Percentiles rank a stretch among this genome's conserved stretches.
Conservation (phyloP, 2,329 filamentous ascomycete species). For the Sclerotinia minor region DNA sequence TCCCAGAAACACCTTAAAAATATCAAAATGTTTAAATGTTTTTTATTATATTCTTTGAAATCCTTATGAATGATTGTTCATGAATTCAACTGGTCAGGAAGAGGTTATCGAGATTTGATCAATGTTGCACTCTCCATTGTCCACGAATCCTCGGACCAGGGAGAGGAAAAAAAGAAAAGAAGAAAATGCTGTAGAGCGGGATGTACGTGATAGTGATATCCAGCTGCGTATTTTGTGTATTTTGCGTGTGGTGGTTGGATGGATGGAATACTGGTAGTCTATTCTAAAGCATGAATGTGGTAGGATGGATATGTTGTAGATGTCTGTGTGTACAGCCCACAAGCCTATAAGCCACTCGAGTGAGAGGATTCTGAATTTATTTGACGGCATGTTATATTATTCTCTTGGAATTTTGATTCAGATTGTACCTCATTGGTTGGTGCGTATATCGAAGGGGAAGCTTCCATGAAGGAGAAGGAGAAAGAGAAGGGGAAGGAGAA, state of each 20-base stretch:
- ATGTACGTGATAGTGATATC: conserved; percentile 16
- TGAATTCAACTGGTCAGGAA: neutral
- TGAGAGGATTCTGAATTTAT: conserved; percentile 12
- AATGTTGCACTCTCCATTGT: neutral
- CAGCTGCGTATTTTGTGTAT: neutral
- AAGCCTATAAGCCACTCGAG: conserved; percentile 3
- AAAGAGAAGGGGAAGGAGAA: neutral
- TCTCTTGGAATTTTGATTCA: conserved; percentile 12
- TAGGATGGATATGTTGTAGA: neutral
- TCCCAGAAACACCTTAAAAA: neutral
- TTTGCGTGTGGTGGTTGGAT: conserved; percentile 1
- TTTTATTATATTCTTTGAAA: neutral
- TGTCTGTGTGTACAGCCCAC: conserved; percentile 14
- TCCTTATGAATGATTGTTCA: neutral
- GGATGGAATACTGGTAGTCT: conserved; percentile 4
- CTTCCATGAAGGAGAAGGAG: conserved; percentile 1
- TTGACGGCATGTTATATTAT: neutral
- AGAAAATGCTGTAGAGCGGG: conserved; percentile 9
- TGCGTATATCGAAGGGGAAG: conserved; percentile 3
- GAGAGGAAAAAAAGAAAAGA: neutral
- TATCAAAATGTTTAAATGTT: neutral
- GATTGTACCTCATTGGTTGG: neutral
- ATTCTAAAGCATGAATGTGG: conserved; percentile 14
- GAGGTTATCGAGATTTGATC: neutral
- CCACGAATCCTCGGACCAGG: conserved; percentile 21